Percentiles rank a stretch among this genome's conserved stretches.
Conservation (phyloP, 495 filamentous ascomycete genomes). For the Echria macrotheca region DNA sequence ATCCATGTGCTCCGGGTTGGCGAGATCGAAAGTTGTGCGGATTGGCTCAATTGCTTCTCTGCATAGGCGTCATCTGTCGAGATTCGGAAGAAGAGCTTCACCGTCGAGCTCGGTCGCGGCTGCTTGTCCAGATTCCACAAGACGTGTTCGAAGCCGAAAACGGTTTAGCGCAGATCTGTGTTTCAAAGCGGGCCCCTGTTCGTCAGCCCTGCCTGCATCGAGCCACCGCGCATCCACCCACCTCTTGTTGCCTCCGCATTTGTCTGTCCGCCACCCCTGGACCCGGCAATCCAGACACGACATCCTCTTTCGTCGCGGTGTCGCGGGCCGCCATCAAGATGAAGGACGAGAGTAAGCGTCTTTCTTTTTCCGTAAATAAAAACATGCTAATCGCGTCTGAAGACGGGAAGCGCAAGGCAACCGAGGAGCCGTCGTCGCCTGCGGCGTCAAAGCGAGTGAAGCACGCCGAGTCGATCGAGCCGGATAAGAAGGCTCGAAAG, state of each 20-base stretch:
- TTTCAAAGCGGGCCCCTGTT: constrained; percentile 1
- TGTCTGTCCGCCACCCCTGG: too few species aligned
- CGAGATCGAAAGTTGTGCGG: not conserved
- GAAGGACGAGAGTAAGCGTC: constrained; percentile 44
- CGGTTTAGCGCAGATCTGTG: constrained; percentile 14
- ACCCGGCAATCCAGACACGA: too few species aligned
- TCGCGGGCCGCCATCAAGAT: constrained; percentile 25
- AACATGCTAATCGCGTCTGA: constrained; percentile 6
- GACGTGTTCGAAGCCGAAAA: constrained; percentile 21
- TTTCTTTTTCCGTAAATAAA: not conserved
- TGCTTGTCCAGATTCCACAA: constrained; percentile 3
- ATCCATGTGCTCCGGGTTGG: constrained; percentile 44
- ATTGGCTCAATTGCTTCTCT: not conserved
- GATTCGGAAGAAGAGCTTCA: constrained; percentile 20
- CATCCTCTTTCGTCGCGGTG: constrained; percentile 6
- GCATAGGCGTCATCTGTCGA: too few species aligned
- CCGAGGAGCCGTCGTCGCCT: constrained; percentile 60
- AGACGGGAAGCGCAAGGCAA: constrained; percentile 75
- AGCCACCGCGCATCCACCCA: too few species aligned
- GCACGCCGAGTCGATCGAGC: constrained; percentile 50
- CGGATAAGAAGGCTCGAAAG: constrained; percentile 48
- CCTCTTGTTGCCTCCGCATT: too few species aligned
- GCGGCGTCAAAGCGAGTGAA: constrained; percentile 60
- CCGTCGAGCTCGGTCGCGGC: not conserved
- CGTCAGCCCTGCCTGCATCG: constrained; percentile 16